Base-by-base conservation (phyloP, 2,329 filamentous ascomycete species). In the Fusarium zealandicum region DNA sequence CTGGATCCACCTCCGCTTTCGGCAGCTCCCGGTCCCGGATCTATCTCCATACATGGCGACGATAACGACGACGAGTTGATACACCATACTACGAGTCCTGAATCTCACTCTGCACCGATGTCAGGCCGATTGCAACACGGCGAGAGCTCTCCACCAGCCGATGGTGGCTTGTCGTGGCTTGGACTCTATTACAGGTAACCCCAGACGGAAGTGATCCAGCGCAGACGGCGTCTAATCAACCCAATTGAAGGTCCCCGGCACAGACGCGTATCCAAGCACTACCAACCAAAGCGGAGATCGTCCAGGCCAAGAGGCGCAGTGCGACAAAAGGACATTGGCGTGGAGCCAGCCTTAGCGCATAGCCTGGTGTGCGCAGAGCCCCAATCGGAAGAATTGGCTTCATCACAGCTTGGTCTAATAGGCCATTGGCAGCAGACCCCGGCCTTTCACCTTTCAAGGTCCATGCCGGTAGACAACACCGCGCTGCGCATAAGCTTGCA, bases 321-420 rank as follows among this genome's bases (percentile, higher is more conserved):
- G 31, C 45, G 51, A 70, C 68, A 69, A 70, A 69, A 69, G 64
- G 63, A 64, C 66, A 68, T 70, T 69, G 66, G 61, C 64, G 60
- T 65, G 63, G 65, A 68, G 68, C 63, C 57, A 65, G 58, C 61
- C 66, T 60, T 70, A 65, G 66, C 57, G 59, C 51, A 58, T 61
- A 57, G 50, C 53, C 59, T 45, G 42, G 51, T 57, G 54, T 28
- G 51, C 32, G 39, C 52, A 53, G 50, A 51, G 59, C 59, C 54
- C 69, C 66, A 69, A 69, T 71, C 69, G 69, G 69, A 70, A 69
- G 63, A 68, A 67, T 67, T 63, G 58, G 51, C 58, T 61, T 51
- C 35, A 58, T 54, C 49, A 63, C 58, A 61, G 51, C 63, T 57
- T 55, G 52, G 51, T 51, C 44, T 45, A 51, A 51, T 61, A 42